These are phyloP conservation scores for Lodderomyces jiufengensis DNA, from an alignment of 1,139 yeast species.

Conservation along the genomic window DNA sequence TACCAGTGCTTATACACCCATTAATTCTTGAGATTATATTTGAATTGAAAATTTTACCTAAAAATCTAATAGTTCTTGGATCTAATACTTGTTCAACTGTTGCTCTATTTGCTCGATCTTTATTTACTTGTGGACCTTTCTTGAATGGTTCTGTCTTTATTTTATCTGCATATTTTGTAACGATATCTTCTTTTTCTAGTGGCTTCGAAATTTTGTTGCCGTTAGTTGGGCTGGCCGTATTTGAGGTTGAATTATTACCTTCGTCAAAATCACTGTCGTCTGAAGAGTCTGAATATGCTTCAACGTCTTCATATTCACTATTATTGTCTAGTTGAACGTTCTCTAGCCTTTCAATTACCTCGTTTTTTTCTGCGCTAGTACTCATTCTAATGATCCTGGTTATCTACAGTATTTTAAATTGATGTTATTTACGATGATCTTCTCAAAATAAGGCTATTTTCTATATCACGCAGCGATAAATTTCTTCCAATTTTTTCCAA, in stretches of 20 bases:
- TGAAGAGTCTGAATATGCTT: no score
- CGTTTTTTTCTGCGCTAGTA: no score
- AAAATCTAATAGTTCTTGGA: conserved; percentile 84
- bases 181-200: conserved; percentile 54
- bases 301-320: conserved; percentile 1
- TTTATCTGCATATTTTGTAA: conserved; percentile 58
- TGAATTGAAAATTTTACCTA: conserved; percentile 75
- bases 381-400: no score
- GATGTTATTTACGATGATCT: no score
- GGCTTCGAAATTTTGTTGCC: background rate
- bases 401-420: no score
- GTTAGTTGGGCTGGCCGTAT: background rate
- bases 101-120: conserved; percentile 89
- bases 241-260: no score
- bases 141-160: conserved; percentile 62
- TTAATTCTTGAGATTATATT: conserved; percentile 82
- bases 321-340: conserved; percentile 1
- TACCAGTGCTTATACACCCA: conserved; percentile 95
- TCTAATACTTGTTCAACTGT: conserved; percentile 96
- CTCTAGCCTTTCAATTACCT: no score
- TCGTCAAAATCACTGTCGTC: no score
- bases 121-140: conserved; percentile 53
- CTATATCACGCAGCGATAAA: no score
- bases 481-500: no score
- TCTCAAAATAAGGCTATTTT: no score